Evolutionary conservation across 1,284 basidiomycete genomes (phyloP).

Genomic region (Cystobasidiaceae sp.): DNA sequence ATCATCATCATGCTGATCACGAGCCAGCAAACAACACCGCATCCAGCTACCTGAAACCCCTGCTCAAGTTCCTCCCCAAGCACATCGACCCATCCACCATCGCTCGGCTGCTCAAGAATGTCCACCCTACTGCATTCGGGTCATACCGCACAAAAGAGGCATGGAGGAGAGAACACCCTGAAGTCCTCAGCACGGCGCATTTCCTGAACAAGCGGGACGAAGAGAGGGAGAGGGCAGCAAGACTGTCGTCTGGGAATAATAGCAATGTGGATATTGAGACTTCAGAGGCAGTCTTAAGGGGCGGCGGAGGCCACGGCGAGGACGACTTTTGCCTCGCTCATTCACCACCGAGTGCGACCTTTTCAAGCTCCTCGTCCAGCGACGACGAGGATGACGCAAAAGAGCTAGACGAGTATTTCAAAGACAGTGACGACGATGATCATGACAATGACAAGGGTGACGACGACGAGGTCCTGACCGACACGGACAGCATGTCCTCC

Average conservation of each 20-base stretch:
- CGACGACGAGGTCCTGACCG: neutral
- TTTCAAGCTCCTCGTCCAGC: constrained; percentile 18
- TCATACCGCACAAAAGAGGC: constrained; percentile 24
- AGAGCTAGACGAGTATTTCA: neutral
- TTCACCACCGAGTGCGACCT: constrained; percentile 6
- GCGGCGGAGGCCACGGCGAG: neutral
- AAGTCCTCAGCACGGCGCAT: neutral
- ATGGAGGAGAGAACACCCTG: constrained; percentile 24
- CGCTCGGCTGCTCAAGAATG: neutral
- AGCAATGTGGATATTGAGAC: neutral
- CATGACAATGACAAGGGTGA: neutral
- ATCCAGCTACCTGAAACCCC: constrained; percentile 8
- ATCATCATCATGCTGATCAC: neutral
- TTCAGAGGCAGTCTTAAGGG: neutral
- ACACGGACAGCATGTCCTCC: neutral
- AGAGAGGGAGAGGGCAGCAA: neutral
- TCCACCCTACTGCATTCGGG: constrained; percentile 29
- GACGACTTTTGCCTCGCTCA: constrained; percentile 1
- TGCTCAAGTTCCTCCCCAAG: constrained; percentile 19
- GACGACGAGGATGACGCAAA: neutral
- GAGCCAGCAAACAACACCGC: neutral
- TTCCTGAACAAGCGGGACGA: neutral
- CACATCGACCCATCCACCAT: constrained; percentile 23
- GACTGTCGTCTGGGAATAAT: neutral
- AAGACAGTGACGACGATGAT: neutral